phyloP scores from a whole-genome alignment of 1,284 basidiomycete genomes.

The Xerocomus amazonicus region DNA sequence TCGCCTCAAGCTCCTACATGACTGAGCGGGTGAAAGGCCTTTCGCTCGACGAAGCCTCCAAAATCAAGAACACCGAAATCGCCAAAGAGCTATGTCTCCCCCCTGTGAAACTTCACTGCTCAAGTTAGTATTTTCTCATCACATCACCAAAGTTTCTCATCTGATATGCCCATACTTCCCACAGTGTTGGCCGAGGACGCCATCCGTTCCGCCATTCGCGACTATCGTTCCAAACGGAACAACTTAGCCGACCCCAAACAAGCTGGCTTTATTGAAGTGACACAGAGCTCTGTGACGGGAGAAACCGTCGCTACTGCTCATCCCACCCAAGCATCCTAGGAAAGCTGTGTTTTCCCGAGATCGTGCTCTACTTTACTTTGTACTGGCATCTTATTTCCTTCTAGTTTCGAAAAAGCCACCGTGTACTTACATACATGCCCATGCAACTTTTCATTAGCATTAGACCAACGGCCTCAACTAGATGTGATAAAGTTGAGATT shows the following conservation, averaged over 20 bases:
- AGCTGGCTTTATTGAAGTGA: constrained; percentile 72
- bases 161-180: constrained; percentile 21
- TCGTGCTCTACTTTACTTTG: constrained; percentile 1
- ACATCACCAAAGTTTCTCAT: constrained; percentile 10
- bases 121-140: constrained; percentile 51
- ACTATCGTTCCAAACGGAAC: constrained; percentile 81
- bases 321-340: constrained; percentile 39
- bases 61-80: constrained; percentile 99
- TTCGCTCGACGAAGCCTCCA: constrained; percentile 89
- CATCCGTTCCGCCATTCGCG: constrained; percentile 91
- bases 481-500: neutral
- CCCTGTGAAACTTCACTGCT: constrained; percentile 93
- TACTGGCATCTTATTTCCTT: constrained; percentile 17
- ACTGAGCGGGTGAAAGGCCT: constrained; percentile 98
- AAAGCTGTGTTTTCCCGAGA: constrained; percentile 1
- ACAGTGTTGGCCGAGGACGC: constrained; percentile 97
- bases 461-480: neutral
- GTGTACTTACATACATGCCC: constrained; percentile 18
- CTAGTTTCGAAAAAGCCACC: constrained; percentile 11
- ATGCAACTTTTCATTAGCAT: constrained; percentile 12
- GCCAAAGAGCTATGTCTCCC: constrained; percentile 95
- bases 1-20: constrained; percentile 96
- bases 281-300: constrained; percentile 63
- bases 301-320: constrained; percentile 65
- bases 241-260: constrained; percentile 50